A percentile compares a stretch with the other conserved stretches of the same genome.
Evolutionary conservation across 441 rosid genomes (phyloP).

Genomic region (Euphorbia celastroides): DNA sequence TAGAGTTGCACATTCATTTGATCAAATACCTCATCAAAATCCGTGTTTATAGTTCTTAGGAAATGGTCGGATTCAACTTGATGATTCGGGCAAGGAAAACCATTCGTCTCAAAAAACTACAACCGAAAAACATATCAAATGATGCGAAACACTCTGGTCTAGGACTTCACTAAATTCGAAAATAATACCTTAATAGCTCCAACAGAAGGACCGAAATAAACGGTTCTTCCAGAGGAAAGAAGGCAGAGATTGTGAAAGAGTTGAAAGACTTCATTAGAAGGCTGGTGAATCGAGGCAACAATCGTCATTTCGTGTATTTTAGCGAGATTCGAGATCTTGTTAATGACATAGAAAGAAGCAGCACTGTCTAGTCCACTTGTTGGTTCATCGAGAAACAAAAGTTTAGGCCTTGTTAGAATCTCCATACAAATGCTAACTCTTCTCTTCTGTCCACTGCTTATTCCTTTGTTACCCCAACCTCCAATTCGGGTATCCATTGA

Average conservation of each 20-base stretch:
- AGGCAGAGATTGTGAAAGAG: slow-evolving; percentile 40
- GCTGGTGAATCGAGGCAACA: slow-evolving; percentile 45
- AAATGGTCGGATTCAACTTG: slow-evolving; percentile 45
- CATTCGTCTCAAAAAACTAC: slow-evolving; percentile 38
- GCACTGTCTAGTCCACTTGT: slow-evolving; percentile 60
- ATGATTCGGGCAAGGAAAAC: slow-evolving; percentile 42
- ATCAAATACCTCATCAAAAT: slow-evolving; percentile 33
- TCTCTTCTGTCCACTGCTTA: slow-evolving; percentile 47
- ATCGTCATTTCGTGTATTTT: slow-evolving; percentile 29
- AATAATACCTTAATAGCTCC: slow-evolving; percentile 27
- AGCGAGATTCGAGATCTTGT: slow-evolving; percentile 29
- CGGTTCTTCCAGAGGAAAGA: slow-evolving; percentile 34
- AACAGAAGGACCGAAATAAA: slow-evolving; percentile 37
- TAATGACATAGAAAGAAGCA: slow-evolving; percentile 47
- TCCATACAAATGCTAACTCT: slow-evolving; percentile 50
- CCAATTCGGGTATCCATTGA: slow-evolving; percentile 39
- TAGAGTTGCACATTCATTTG: background rate
- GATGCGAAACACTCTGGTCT: too few relatives aligned
- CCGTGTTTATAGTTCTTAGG: slow-evolving; percentile 40
- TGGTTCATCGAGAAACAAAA: slow-evolving; percentile 45
- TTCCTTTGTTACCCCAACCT: slow-evolving; percentile 37
- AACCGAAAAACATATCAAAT: too few relatives aligned
- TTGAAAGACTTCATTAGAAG: slow-evolving; percentile 45
- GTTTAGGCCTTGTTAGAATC: slow-evolving; percentile 38
- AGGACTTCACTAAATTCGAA: too few relatives aligned